Base-by-base conservation (phyloP, 148 eudicot genomes). In the Nepenthes mirabilis region DNA sequence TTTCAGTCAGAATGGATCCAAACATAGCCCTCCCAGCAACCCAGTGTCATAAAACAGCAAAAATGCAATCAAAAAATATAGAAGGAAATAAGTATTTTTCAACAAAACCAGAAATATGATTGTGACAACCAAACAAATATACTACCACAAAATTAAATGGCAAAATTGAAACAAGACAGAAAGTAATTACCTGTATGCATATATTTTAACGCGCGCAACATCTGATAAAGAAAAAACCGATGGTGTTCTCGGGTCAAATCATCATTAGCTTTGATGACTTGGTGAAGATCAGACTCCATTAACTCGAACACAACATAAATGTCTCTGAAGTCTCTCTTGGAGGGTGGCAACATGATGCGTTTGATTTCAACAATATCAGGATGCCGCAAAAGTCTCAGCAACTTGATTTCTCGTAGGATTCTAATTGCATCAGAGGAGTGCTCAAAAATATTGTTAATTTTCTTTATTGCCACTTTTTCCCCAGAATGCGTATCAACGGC, bases 341-440 rank as follows among this genome's bases (percentile, higher is more conserved):
- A 89, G 47, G 90, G 94, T 62, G 97, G 94, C 66, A 89, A 50
- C 87, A 89, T 79, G 62, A 89, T 86, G 65, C 90, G 85, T 65
- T 86, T 89, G 53, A 89, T 89, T 72, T 86, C 87, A 72, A 89
- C 97, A 59, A 89, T 83, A 82, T 89, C 94, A 63, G 94, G 94
- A 76, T 89, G 97, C 67, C 90, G 69, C 62, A 89, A 70, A 60
- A 89, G 97, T 74, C 97, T 76, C 49, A 89, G 75, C 72, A 89
- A 68, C 77, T 86, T 89, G 54, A 89, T 80, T 79, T 89, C 97
- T 12, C 97, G 82, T 58, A 89, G 74, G 59, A 89, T 83, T 59
- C 94, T 72, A 62, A 86, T 75, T 66, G 97, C 97, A 76, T 86
- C 94, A 58, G 97, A 77, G 49, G 66, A 78, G 62, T 89, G 87